Percentiles rank a stretch among this genome's conserved stretches.
phyloP scores from a whole-genome alignment of 768 basidiomycete genomes.

The Trametes cubensis region DNA sequence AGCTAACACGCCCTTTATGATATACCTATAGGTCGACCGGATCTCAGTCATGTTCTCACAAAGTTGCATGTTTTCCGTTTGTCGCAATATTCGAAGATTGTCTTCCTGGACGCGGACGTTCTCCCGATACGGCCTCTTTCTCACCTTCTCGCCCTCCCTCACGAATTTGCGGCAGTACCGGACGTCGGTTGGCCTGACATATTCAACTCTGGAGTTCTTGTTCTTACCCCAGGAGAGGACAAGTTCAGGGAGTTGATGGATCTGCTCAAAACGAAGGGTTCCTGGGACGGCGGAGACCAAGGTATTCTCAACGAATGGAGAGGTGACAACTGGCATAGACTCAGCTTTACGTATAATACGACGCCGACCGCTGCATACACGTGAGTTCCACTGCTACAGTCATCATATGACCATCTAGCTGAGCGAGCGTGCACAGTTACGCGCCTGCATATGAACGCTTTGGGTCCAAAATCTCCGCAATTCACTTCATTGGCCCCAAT shows the following conservation, averaged over 20 bases:
- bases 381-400: constrained; percentile 49
- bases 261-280: constrained; percentile 76
- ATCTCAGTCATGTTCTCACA: constrained; percentile 91
- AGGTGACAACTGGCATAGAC: constrained; percentile 82
- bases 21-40: constrained; percentile 74
- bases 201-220: constrained; percentile 97
- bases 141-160: constrained; percentile 83
- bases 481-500: constrained; percentile 95
- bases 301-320: constrained; percentile 97
- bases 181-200: constrained; percentile 99
- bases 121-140: constrained; percentile 87
- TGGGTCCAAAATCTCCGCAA: constrained; percentile 79
- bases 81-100: constrained; percentile 79
- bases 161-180: constrained; percentile 90
- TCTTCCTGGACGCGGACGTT: constrained; percentile 92
- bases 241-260: constrained; percentile 77
- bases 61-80: constrained; percentile 97
- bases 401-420: constrained; percentile 9
- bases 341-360: constrained; percentile 98
- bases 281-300: constrained; percentile 99
- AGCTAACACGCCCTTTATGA: background rate
- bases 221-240: constrained; percentile 76
- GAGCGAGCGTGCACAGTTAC: constrained; percentile 56
- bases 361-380: constrained; percentile 97
- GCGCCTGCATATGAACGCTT: constrained; percentile 96